phyloP scores from a whole-genome alignment of 257 asterid genomes.

The Gentiana dahurica region DNA sequence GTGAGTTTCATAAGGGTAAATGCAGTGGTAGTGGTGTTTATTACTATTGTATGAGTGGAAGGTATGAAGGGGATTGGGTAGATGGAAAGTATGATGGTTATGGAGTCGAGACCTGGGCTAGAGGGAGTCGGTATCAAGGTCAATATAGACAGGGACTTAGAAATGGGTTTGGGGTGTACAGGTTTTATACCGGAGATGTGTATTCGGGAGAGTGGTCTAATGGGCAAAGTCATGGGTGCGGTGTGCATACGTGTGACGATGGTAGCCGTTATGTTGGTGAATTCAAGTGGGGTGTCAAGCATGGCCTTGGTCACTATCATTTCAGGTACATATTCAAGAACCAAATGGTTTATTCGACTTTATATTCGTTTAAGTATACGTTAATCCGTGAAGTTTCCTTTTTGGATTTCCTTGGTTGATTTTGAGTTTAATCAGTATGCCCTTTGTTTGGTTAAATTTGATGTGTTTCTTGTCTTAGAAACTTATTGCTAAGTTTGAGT shows the following conservation, averaged over 20 bases:
- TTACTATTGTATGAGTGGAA: conserved; percentile 89
- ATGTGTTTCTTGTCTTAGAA: too few relatives aligned
- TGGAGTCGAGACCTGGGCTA: conserved; percentile 90
- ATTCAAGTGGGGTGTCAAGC: conserved; percentile 87
- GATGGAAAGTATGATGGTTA: conserved; percentile 88
- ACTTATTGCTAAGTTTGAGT: too few relatives aligned
- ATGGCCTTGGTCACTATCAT: conserved; percentile 89
- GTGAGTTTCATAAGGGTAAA: conserved; percentile 88
- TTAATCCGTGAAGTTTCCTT: background rate
- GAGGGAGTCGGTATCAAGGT: conserved; percentile 82
- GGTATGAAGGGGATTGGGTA: conserved; percentile 91
- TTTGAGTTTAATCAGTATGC: background rate
- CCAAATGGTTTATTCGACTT: background rate
- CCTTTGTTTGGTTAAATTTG: too few relatives aligned
- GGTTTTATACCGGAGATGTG: conserved; percentile 93
- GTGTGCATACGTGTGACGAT: conserved; percentile 82
- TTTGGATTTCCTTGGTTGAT: background rate
- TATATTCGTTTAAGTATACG: background rate
- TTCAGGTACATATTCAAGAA: conserved; percentile 46
- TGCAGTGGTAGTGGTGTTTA: conserved; percentile 93
- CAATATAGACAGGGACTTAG: conserved; percentile 85
- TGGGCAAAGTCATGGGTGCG: conserved; percentile 91
- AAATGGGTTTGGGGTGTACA: conserved; percentile 82
- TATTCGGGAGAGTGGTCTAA: conserved; percentile 94
- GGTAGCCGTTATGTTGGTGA: conserved; percentile 85